Conservation (phyloP, 1,139 yeast species). For the Schizosaccharomyces versatilis region DNA sequence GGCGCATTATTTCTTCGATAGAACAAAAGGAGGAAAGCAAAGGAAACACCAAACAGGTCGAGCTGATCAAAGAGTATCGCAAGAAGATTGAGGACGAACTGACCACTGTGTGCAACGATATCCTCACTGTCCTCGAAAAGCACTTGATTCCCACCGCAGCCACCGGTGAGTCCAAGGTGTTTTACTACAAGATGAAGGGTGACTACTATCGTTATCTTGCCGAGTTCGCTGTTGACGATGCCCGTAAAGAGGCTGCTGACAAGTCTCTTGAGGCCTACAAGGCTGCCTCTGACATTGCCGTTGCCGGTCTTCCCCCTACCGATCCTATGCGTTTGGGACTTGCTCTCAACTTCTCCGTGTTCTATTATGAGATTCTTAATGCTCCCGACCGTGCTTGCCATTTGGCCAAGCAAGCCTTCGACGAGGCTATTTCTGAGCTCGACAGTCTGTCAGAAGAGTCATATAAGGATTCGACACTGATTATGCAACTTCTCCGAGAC, state of each 20-base stretch:
- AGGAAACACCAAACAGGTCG: slow-evolving; percentile 66
- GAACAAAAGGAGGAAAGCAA: slow-evolving; percentile 98
- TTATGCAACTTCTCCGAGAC: slow-evolving; percentile 96
- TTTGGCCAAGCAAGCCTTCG: slow-evolving; percentile 96
- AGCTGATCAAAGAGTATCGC: slow-evolving; percentile 83
- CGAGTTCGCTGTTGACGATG: slow-evolving; percentile 81
- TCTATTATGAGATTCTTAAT: slow-evolving; percentile 92
- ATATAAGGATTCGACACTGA: slow-evolving; percentile 91
- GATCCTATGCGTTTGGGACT: slow-evolving; percentile 97
- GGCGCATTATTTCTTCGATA: slow-evolving; percentile 96
- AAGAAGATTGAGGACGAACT: slow-evolving; percentile 86
- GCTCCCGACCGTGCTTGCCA: slow-evolving; percentile 98
- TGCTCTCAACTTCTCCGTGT: slow-evolving; percentile 92
- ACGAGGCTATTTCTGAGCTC: slow-evolving; percentile 96
- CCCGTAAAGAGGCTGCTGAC: slow-evolving; percentile 86
- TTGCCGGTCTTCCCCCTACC: slow-evolving; percentile 92
- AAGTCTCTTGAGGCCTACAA: slow-evolving; percentile 89
- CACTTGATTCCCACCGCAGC: slow-evolving; percentile 88
- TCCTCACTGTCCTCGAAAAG: slow-evolving; percentile 63
- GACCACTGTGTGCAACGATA: slow-evolving; percentile 86
- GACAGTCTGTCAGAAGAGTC: slow-evolving; percentile 96
- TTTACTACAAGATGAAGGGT: slow-evolving; percentile 98
- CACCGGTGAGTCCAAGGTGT: slow-evolving; percentile 94
- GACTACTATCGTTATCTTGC: slow-evolving; percentile 98
- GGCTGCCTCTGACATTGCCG: slow-evolving; percentile 92